Conservation (phyloP, 805 yeast genomes). For the Barnettozyma botsteinii region DNA sequence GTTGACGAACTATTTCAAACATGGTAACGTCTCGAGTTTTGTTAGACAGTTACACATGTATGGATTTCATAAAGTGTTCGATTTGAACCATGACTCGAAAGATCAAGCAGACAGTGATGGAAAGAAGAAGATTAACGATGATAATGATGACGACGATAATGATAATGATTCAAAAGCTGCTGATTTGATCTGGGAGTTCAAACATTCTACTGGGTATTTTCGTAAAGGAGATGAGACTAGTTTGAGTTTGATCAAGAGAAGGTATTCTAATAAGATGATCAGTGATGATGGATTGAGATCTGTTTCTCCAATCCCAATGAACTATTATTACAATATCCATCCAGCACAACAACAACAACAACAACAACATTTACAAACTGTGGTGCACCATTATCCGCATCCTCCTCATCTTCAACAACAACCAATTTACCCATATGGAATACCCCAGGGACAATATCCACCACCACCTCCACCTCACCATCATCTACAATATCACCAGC, state of each 20-base stretch:
- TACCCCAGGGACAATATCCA: too few species aligned
- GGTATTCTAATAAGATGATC: conserved; percentile 28
- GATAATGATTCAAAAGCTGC: conserved; percentile 9
- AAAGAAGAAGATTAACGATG: conserved; percentile 8
- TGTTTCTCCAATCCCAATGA: neutral
- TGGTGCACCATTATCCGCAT: neutral
- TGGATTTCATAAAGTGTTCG: conserved; percentile 78
- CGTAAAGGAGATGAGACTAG: conserved; percentile 65
- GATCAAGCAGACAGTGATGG: conserved; percentile 1
- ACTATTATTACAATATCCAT: neutral
- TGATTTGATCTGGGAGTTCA: conserved; percentile 64
- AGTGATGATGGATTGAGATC: conserved; percentile 17
- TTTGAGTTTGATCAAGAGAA: conserved; percentile 60
- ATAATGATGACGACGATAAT: too few species aligned
- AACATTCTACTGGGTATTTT: conserved; percentile 68
- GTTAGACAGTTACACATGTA: conserved; percentile 95
- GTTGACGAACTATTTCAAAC: conserved; percentile 77
- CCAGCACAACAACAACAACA: conserved; percentile 8
- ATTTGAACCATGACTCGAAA: conserved; percentile 16
- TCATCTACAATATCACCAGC: conserved; percentile 1
- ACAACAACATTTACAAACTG: conserved; percentile 9
- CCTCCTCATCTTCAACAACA: conserved; percentile 6
- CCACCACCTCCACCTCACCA: conserved; percentile 4
- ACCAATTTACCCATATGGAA: conserved; percentile 12
- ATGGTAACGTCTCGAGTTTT: conserved; percentile 88